Percentiles rank a stretch among this genome's conserved stretches.
phyloP scores from a whole-genome alignment of 2,329 filamentous ascomycete genomes.

The Ramichloridium luteum region DNA sequence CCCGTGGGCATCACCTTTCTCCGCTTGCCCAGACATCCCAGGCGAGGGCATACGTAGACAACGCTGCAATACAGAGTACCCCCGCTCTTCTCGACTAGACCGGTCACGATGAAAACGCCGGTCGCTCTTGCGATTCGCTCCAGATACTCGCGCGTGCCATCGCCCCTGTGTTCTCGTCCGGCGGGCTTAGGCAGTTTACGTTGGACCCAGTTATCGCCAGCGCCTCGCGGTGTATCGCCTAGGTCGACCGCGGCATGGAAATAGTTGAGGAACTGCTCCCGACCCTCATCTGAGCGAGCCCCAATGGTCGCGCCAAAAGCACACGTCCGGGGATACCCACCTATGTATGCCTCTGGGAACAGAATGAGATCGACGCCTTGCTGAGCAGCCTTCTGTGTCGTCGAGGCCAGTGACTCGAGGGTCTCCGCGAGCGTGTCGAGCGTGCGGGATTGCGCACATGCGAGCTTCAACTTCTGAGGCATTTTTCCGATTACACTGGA shows the following conservation, averaged over 20 bases:
- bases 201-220: constrained; percentile 59
- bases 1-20: constrained; percentile 90
- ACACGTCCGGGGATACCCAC: constrained; percentile 77
- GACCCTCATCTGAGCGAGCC: constrained; percentile 51
- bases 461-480: constrained; percentile 35
- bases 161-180: constrained; percentile 43
- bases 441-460: constrained; percentile 38
- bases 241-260: constrained; percentile 70
- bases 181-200: constrained; percentile 43
- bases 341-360: constrained; percentile 84
- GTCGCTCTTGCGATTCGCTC: constrained; percentile 65
- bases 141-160: constrained; percentile 68
- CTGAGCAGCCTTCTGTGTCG: constrained; percentile 52
- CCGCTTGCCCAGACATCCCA: constrained; percentile 69
- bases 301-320: constrained; percentile 67
- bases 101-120: constrained; percentile 70
- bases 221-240: constrained; percentile 63
- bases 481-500: no score
- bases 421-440: constrained; percentile 43
- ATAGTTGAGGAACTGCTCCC: constrained; percentile 73
- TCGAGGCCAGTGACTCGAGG: constrained; percentile 50
- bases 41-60: constrained; percentile 65
- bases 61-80: constrained; percentile 76
- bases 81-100: constrained; percentile 65
- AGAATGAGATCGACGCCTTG: constrained; percentile 57